A percentile compares a stretch with the other conserved stretches of the same genome.
Conservation (phyloP, 2,329 filamentous ascomycete genomes). For the Apiospora aurea region DNA sequence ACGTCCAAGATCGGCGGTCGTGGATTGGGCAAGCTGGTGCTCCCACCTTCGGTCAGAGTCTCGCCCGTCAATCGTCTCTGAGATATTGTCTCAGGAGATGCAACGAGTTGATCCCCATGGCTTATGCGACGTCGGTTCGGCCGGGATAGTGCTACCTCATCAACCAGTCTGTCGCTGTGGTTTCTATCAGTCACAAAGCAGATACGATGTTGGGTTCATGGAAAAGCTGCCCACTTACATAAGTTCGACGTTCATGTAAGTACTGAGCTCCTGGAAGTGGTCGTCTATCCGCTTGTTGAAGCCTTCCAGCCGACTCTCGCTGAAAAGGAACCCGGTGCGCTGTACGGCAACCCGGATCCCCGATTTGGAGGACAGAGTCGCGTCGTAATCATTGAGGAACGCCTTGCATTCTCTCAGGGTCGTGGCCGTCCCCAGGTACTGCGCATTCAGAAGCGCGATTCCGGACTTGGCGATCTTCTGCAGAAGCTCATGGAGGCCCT, state of each 20-base stretch:
- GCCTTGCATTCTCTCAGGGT: conserved; percentile 35
- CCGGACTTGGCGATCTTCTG: conserved; percentile 28
- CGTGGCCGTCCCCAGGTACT: conserved; percentile 28
- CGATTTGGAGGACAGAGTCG: conserved; percentile 17
- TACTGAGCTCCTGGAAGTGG: conserved; percentile 1
- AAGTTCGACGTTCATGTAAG: neutral
- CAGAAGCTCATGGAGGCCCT: conserved; percentile 31
- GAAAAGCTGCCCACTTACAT: neutral
- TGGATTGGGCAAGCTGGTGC: neutral
- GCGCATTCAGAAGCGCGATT: conserved; percentile 28
- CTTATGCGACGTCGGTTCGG: too few relatives aligned
- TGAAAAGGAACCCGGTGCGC: neutral
- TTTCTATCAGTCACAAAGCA: neutral
- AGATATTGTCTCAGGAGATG: neutral
- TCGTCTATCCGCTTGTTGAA: conserved; percentile 13
- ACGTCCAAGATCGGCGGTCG: neutral
- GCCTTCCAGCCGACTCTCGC: neutral
- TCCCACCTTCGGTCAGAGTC: neutral
- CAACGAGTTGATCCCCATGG: neutral
- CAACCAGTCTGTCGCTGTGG: neutral
- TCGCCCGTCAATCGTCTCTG: neutral
- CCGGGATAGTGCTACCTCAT: neutral
- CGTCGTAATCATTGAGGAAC: conserved; percentile 35
- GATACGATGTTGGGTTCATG: too few relatives aligned
- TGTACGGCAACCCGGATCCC: neutral